Evolutionary conservation across 2,329 filamentous ascomycete genomes (phyloP), one percentile per base, ranked within the genome.

Genomic region (Verticillium zaregamsianum): DNA sequence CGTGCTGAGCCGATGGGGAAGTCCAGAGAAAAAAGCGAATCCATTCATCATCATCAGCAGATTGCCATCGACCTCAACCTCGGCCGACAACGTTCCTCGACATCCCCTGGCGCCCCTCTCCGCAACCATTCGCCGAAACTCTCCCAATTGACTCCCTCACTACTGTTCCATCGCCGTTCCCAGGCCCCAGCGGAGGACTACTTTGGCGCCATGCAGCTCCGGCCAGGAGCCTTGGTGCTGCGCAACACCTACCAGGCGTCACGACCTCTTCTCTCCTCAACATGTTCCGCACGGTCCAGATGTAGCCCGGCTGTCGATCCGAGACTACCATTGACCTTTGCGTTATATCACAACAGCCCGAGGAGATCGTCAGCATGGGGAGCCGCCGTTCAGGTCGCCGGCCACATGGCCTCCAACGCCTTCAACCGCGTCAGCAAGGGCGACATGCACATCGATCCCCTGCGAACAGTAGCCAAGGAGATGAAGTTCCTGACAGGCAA

Each of bases 401-500:
- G 90, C 67, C 89, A 89, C 73, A 84, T 93, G 63, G 88, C 93
- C 67, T 84, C 83, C 67, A 90, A 89, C 72, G 86, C 85, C 55
- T 81, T 89, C 64, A 84, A 85, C 67, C 81, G 85, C 68, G 81
- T 86, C 61, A 81, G 85, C 65, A 86, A 87, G 67, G 82, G 82
- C 67, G 84, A 86, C 62, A 86, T 96, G 78, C 86, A 88, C 64
- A 86, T 97, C 70, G 94, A 98, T 74, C 94, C 94, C 37, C 84
- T 98, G 71, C 87, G 91, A 65, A 90, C 92, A 37, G 93, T 98
- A 37, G 94, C 92, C 65, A 96, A 97, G 78, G 94, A 98, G 81
- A 92, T 99, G 88, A 95, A 96, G 77, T 96, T 93, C 70, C 79
- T 98, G 71, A 97, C 91, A 12, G 93, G 93, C 60, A 97, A 98